Base-by-base conservation (phyloP, 257 asterid genomes). In the Nicotiana knightiana region DNA sequence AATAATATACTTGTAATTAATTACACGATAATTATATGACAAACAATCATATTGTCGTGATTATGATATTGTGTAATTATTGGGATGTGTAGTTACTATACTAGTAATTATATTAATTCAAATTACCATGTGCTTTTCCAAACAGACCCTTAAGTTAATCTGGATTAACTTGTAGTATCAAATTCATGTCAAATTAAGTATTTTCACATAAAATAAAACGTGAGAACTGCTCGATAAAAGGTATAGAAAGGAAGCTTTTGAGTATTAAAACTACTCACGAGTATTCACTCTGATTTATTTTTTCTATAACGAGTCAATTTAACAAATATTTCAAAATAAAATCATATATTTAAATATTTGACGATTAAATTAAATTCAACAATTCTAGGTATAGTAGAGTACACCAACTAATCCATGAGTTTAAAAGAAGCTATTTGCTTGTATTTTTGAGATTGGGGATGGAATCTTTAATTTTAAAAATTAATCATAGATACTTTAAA, bases 101-200 rank as follows among this genome's bases (percentile, higher is more conserved):
- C 3, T 7, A 39, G 10, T 39, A 39, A 39, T 8, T 39, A 39
- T 1, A 39, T 9, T 3, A 39, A 39, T 39, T 37, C 1, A 0
- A 7, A 39, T 7, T 7, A 39, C 0, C 10, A 0, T 0, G 3
- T 39, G 2, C 0, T 7, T 39, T 39, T 7, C 10, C 0, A 39
- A 39, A 39, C 0, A 1, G 3, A 7, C 10, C 48, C 24, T 39
- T 7, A 8, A 8, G 11, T 43, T 43, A 9, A 43, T 43, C 10
- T 43, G 51, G 51, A 43, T 2, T 43, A 9, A 43, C 51, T 43
- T 43, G 11, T 43, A 2, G 51, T 3, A 8, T 43, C 3, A 3
- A 9, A 43, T 43, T 43, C 51, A 9, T 43, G 51, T 43, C 51
- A 43, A 43, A 43, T 1, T 43, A 9, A 43, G 51, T 43, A 43